Conservation (phyloP, 108 stramenopile genomes). For the Cyclotella cryptica region DNA sequence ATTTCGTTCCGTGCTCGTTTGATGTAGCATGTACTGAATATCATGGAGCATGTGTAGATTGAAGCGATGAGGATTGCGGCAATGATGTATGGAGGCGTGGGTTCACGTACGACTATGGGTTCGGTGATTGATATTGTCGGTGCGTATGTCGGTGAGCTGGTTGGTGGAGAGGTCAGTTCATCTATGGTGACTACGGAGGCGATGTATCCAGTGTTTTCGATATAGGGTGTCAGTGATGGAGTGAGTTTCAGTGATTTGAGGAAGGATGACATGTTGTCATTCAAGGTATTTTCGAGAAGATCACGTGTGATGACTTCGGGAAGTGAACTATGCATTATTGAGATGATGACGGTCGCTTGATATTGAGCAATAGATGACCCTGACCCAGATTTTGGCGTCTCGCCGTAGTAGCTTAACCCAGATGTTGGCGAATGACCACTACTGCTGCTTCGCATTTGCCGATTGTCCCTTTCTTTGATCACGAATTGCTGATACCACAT, state of each 20-base stretch:
- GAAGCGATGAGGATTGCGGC: background rate
- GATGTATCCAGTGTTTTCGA: background rate
- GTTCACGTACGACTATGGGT: background rate
- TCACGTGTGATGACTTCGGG: conserved; percentile 18
- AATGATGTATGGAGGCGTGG: background rate
- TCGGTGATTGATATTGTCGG: conserved; percentile 4
- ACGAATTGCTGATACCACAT: conserved; percentile 24
- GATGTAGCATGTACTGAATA: conserved; percentile 13
- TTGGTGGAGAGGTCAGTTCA: background rate
- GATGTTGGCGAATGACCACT: background rate
- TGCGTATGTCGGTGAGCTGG: background rate
- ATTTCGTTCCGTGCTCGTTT: background rate
- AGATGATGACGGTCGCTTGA: conserved; percentile 14
- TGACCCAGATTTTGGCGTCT: background rate
- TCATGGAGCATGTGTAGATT: conserved; percentile 1
- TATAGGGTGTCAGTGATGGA: background rate
- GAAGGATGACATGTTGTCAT: background rate
- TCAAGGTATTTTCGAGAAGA: background rate
- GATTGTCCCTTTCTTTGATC: background rate
- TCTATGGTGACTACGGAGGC: background rate
- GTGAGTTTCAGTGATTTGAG: conserved; percentile 15
- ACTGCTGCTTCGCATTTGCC: background rate
- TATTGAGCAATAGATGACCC: background rate
- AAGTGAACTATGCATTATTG: background rate
- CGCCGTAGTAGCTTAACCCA: too few species aligned